Evolutionary conservation across 345 rosid genomes (phyloP).

Genomic region (Populus deltoides): DNA sequence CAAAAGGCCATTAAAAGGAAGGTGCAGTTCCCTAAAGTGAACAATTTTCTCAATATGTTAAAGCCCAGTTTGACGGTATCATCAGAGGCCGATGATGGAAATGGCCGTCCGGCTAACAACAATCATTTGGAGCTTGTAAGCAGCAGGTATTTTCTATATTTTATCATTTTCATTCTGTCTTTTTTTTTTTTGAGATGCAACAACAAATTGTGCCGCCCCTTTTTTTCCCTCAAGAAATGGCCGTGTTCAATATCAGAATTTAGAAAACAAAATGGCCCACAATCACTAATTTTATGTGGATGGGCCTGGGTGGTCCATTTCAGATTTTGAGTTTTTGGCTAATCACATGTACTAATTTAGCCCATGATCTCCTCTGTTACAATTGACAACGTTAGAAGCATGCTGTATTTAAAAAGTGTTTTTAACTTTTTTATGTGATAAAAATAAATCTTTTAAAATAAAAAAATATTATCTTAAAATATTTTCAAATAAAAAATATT

Average conservation of each 20-base stretch:
- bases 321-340: background rate
- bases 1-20: conserved; percentile 2
- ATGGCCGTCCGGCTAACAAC: background rate
- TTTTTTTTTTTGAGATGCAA: background rate
- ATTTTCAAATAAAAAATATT: no score
- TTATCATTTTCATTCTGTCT: background rate
- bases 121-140: background rate
- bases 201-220: no score
- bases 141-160: conserved; percentile 17
- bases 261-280: background rate
- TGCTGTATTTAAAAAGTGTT: no score
- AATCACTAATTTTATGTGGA: background rate
- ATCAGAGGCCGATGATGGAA: background rate
- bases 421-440: no score
- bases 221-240: background rate
- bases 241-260: background rate
- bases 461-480: no score
- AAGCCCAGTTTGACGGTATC: conserved; percentile 10
- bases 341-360: background rate
- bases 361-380: background rate
- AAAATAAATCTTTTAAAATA: no score
- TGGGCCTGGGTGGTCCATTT: background rate
- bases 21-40: conserved; percentile 22
- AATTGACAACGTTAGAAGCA: no score
- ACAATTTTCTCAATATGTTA: conserved; percentile 13